Evolutionary conservation across 257 asterid genomes (phyloP).

Genomic region (Solanum medicagineum): DNA sequence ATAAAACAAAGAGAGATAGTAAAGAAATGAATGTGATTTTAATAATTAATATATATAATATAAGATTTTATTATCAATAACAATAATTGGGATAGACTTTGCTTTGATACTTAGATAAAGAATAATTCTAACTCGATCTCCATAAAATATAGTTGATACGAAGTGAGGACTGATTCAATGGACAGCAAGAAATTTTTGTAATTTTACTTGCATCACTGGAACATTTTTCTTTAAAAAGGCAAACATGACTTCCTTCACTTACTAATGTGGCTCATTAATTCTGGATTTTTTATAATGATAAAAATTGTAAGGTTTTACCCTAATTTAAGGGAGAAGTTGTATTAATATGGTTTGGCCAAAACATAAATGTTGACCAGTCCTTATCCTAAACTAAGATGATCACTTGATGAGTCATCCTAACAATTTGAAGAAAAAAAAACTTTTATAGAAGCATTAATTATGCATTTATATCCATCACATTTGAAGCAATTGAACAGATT

Average conservation of each 20-base stretch:
- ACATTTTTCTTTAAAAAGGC: too few relatives aligned
- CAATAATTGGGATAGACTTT: too few relatives aligned
- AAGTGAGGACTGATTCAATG: too few relatives aligned
- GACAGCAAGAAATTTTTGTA: too few relatives aligned
- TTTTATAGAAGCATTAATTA: not conserved
- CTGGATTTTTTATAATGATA: not conserved
- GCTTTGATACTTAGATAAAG: too few relatives aligned
- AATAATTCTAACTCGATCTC: too few relatives aligned
- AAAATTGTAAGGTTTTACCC: not conserved
- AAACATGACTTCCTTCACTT: too few relatives aligned
- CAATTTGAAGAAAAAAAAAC: not conserved
- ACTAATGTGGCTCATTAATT: not conserved
- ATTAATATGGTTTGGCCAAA: not conserved
- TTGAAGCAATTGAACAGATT: not conserved
- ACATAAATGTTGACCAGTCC: not conserved
- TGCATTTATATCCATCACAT: too few relatives aligned
- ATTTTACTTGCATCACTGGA: too few relatives aligned
- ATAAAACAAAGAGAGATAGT: not conserved
- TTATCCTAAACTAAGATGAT: not conserved
- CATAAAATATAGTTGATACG: too few relatives aligned
- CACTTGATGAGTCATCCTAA: not conserved
- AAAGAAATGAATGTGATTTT: not conserved
- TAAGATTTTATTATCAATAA: too few relatives aligned
- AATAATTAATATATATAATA: too few relatives aligned
- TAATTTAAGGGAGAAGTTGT: not conserved